Evolutionary conservation across 441 rosid species (phyloP), one percentile per base, ranked within the genome.

Genomic region (Populus hybrid): DNA sequence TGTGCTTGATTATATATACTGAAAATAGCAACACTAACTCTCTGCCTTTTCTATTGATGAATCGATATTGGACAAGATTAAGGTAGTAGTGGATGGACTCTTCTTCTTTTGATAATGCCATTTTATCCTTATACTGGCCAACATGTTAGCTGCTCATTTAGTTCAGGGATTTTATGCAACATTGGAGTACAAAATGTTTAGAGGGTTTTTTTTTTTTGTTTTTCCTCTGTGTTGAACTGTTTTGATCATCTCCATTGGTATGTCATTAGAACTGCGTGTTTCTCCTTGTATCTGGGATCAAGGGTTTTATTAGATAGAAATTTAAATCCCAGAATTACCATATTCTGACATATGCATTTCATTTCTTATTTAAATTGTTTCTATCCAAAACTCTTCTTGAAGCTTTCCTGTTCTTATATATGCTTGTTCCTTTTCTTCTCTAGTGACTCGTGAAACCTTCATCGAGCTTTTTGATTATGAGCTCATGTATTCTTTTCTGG

Each of bases 401-500:
- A 38, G 42, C 8, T 69, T 69, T 50, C 6, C 26, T 54, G 66
- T 50, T 10, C 26, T 50, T 24, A 6, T 46, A 54, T 26, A 73
- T 76, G 38, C 10, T 78, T 26, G 34, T 8, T 70, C 8, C 10
- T 70, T 74, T 23, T 2, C 70, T 18, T 30, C 64, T 10, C 5
- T 64, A 65, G 34, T 70, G 20, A 57, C 10, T 28, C 65, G 35
- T 79, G 72, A 72, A 73, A n/a, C n/a, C 38, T 24, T 80, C 54
- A 14, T 34, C 28, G 35, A 70, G 64, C 23, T 79, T 54, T 76
- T 35, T 67, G n/a, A 57, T 16, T 68, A 74, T 82, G 82, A 87
- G 81, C 8, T 21, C 65, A 35, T 76, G 59, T 80, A 83, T 50
- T 79, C 75, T 72, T 84, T 76, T 80, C 66, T 80, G 75, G 69